phyloP scores from a whole-genome alignment of 140 eudicot species.

The Flaveria floridana region DNA sequence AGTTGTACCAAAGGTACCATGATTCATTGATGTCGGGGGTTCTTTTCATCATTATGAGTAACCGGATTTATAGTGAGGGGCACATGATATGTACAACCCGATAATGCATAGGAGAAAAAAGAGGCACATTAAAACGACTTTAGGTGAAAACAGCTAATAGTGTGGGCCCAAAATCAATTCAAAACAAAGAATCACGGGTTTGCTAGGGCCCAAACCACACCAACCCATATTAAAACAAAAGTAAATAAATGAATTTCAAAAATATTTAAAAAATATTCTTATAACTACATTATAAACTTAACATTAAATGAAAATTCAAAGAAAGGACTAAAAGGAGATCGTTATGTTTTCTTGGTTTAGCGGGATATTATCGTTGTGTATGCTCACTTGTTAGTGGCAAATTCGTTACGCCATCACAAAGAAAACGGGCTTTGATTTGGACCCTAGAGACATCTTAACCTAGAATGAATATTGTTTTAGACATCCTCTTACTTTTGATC shows the following conservation, averaged over 20 bases:
- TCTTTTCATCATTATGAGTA: slow-evolving; percentile 2
- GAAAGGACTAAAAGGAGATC: neutral
- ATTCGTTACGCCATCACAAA: neutral
- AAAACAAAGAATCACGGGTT: slow-evolving; percentile 20
- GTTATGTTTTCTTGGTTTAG: neutral
- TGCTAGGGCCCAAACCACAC: slow-evolving; percentile 23
- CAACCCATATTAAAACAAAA: slow-evolving; percentile 4
- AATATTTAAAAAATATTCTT: neutral
- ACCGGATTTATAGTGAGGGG: slow-evolving; percentile 20
- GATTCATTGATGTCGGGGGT: neutral
- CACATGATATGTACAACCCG: neutral
- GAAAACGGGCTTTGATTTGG: neutral
- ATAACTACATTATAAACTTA: too few relatives aligned
- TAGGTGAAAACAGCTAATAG: slow-evolving; percentile 32
- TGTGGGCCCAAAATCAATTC: slow-evolving; percentile 32
- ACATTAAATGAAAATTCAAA: neutral
- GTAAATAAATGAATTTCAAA: neutral
- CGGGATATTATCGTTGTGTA: neutral
- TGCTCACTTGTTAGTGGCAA: neutral
- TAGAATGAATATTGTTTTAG: neutral
- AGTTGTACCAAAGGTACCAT: slow-evolving; percentile 24
- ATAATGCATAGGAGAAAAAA: slow-evolving; percentile 20
- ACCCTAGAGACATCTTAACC: neutral
- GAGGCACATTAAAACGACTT: slow-evolving; percentile 17
- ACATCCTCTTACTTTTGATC: neutral